Evolutionary conservation across 2,329 filamentous ascomycete genomes (phyloP).

Genomic region (Pseudogymnoascus sp.): DNA sequence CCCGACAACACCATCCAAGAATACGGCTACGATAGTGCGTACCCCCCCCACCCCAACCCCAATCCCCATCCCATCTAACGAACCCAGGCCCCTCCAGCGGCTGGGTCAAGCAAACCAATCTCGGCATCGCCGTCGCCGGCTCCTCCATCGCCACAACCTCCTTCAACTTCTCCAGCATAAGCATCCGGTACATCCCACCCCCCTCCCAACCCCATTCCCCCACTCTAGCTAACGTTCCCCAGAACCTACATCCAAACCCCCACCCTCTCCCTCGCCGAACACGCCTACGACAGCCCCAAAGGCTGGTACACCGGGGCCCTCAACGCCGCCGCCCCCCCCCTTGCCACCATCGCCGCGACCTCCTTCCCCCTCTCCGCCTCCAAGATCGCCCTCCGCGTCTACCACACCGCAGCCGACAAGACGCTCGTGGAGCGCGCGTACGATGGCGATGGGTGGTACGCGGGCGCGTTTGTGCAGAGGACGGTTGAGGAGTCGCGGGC

Average conservation of each 20-base stretch:
- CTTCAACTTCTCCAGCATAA: background rate
- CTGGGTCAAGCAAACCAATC: background rate
- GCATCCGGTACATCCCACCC: background rate
- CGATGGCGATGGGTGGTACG: constrained; percentile 12
- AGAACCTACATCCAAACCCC: too few species aligned
- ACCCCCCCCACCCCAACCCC: background rate
- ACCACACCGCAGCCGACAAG: background rate
- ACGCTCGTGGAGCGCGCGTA: background rate
- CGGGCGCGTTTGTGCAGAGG: constrained; percentile 11
- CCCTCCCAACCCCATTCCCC: too few species aligned
- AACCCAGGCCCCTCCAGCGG: background rate
- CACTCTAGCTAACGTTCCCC: too few species aligned
- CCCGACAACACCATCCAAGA: constrained; percentile 6
- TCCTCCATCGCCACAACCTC: background rate
- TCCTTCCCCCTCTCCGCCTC: too few species aligned
- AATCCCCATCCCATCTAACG: background rate
- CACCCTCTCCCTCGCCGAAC: too few species aligned
- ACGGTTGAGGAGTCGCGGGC: constrained; percentile 8
- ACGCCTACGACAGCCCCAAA: too few species aligned
- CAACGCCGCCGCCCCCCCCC: too few species aligned
- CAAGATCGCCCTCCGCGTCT: background rate
- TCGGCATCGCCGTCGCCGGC: background rate
- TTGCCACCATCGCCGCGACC: background rate
- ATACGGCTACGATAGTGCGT: background rate
- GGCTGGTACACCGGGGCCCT: too few species aligned